phyloP scores from a whole-genome alignment of 305 asterid species.

The Solanum hybrid region DNA sequence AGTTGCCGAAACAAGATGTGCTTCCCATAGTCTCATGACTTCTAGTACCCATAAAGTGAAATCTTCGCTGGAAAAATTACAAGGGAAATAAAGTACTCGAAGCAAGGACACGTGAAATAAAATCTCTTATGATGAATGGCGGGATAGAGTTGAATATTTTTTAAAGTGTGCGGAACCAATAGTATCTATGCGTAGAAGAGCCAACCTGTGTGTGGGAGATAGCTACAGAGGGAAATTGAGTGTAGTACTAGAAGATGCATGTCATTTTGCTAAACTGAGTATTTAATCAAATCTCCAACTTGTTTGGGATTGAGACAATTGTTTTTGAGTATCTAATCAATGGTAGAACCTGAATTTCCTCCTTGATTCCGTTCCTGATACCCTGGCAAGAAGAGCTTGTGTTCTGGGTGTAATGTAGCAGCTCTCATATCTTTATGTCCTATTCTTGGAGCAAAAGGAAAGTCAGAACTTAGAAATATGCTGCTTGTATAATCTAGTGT shows the following conservation, averaged over 20 bases:
- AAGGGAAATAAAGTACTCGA: background rate
- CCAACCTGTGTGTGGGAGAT: background rate
- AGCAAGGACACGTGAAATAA: background rate
- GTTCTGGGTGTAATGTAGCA: background rate
- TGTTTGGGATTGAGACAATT: background rate
- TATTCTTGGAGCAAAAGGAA: background rate
- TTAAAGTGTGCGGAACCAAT: background rate
- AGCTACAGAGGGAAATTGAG: background rate
- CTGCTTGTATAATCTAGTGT: background rate
- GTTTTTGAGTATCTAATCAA: background rate
- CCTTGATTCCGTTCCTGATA: background rate
- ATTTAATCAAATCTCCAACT: background rate
- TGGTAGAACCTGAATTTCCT: background rate
- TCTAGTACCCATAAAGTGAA: background rate
- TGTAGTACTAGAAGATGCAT: background rate
- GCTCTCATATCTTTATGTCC: background rate
- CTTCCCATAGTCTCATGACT: background rate
- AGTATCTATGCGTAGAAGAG: background rate
- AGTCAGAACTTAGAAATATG: background rate
- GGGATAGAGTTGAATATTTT: background rate
- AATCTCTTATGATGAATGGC: background rate
- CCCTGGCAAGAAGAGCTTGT: background rate
- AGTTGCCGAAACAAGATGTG: background rate
- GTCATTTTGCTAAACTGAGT: background rate
- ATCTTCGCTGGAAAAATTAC: background rate